phyloP scores from a whole-genome alignment of 192 early-diverging fungal genomes.

The Coemansia nantahalensis region DNA sequence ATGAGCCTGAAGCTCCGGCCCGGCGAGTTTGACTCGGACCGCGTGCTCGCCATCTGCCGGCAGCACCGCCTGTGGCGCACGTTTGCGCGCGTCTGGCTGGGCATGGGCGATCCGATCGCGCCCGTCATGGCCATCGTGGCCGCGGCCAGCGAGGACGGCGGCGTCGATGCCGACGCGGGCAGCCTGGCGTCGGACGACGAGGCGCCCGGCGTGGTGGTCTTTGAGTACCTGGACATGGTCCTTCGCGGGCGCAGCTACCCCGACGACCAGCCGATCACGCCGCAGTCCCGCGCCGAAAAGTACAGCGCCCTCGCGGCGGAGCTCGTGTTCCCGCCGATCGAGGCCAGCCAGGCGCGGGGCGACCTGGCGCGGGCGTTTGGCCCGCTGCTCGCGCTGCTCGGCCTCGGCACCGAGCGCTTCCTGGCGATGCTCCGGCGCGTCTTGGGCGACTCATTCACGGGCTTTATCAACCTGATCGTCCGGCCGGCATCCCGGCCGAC shows the following conservation, averaged over 20 bases:
- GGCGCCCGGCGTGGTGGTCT: conserved; percentile 29
- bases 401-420: conserved; percentile 24
- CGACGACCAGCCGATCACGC: conserved; percentile 29
- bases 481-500: conserved; percentile 10
- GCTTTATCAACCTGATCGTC: conserved; percentile 43
- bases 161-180: not conserved
- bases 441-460: conserved; percentile 34
- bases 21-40: conserved; percentile 50
- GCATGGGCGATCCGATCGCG: conserved; percentile 41
- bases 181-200: conserved; percentile 14
- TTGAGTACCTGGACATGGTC: conserved; percentile 48
- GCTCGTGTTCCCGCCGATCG: conserved; percentile 30
- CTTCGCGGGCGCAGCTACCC: conserved; percentile 42
- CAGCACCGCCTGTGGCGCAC: conserved; percentile 45
- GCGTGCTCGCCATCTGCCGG: conserved; percentile 38
- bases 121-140: conserved; percentile 29
- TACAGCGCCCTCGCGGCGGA: conserved; percentile 32
- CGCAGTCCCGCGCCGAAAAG: conserved; percentile 32
- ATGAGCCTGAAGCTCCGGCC: conserved; percentile 22
- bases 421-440: conserved; percentile 30
- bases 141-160: not conserved
- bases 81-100: conserved; percentile 52
- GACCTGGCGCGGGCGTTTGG: conserved; percentile 8
- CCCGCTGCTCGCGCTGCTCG: conserved; percentile 26
- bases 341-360: conserved; percentile 2